Percentiles rank a stretch among this genome's conserved stretches.
Conservation (phyloP, 2,329 filamentous ascomycete species). For the Delphinella strobiligena region DNA sequence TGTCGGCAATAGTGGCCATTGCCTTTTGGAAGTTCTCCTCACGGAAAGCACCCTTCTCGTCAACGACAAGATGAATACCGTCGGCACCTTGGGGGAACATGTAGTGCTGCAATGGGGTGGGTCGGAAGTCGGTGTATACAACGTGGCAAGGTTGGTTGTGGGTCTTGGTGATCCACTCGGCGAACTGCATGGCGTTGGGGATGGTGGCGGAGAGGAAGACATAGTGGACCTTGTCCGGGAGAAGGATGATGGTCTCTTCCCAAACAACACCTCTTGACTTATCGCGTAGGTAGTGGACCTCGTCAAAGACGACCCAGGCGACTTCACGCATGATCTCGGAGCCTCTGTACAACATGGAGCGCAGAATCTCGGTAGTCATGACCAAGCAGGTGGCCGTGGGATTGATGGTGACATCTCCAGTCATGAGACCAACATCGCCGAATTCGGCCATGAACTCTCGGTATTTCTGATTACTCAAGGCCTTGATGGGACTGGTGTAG, state of each 20-base stretch:
- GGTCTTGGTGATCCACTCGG: conserved; percentile 97
- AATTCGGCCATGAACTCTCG: conserved; percentile 92
- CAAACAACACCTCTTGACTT: conserved; percentile 90
- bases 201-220: conserved; percentile 98
- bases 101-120: conserved; percentile 93
- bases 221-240: conserved; percentile 97
- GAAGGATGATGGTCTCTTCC: conserved; percentile 97
- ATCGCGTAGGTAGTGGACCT: conserved; percentile 97
- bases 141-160: conserved; percentile 97
- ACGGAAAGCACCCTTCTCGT: conserved; percentile 91
- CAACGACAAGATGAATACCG: conserved; percentile 86
- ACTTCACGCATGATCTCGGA: conserved; percentile 99
- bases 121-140: conserved; percentile 96
- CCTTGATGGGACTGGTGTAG: conserved; percentile 98
- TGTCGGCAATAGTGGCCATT: conserved; percentile 80
- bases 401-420: conserved; percentile 97
- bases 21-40: conserved; percentile 97
- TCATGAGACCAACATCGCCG: conserved; percentile 95
- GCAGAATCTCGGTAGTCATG: conserved; percentile 98
- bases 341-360: conserved; percentile 94
- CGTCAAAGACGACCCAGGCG: conserved; percentile 95
- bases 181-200: conserved; percentile 97
- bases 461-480: conserved; percentile 96
- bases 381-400: conserved; percentile 95
- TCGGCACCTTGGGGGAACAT: conserved; percentile 90